These are phyloP conservation scores for Sesbania bispinosa DNA, from an alignment of 306 rosid genomes.

Conservation along the genomic window DNA sequence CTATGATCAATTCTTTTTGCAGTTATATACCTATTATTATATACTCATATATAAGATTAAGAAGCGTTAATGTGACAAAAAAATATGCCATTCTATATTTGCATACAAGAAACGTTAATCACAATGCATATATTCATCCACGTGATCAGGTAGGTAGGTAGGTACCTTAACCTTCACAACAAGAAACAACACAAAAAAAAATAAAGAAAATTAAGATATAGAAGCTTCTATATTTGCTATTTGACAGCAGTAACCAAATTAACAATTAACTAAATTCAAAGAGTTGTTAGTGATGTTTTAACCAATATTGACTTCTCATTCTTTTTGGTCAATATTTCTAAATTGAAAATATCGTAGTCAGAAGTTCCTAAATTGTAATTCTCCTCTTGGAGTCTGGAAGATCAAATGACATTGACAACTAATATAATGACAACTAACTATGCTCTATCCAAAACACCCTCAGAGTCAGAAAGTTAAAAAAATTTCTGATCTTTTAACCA, in stretches of 20 bases:
- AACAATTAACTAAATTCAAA: neutral
- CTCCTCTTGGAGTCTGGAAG: neutral
- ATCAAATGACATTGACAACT: neutral
- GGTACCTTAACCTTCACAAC: neutral
- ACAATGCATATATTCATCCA: neutral
- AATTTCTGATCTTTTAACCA: neutral
- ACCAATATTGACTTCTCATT: neutral
- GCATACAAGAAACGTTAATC: neutral
- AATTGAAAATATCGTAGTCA: too few species aligned
- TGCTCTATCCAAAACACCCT: neutral
- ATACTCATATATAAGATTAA: neutral
- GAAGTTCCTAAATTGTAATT: neutral
- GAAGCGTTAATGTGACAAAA: neutral
- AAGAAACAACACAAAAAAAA: neutral
- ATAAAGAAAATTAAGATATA: neutral
- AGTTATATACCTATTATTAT: neutral
- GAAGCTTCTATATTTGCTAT: neutral
- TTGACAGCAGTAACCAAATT: neutral
- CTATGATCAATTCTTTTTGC: constrained; percentile 4
- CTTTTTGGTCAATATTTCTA: neutral
- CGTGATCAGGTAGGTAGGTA: neutral
- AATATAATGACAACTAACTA: neutral
- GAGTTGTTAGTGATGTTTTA: neutral
- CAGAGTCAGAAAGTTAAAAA: too few species aligned
- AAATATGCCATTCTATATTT: neutral